Evolutionary conservation across 768 basidiomycete species (phyloP), one percentile per base, ranked within the genome.

Genomic region (Lactarius evosmus): DNA sequence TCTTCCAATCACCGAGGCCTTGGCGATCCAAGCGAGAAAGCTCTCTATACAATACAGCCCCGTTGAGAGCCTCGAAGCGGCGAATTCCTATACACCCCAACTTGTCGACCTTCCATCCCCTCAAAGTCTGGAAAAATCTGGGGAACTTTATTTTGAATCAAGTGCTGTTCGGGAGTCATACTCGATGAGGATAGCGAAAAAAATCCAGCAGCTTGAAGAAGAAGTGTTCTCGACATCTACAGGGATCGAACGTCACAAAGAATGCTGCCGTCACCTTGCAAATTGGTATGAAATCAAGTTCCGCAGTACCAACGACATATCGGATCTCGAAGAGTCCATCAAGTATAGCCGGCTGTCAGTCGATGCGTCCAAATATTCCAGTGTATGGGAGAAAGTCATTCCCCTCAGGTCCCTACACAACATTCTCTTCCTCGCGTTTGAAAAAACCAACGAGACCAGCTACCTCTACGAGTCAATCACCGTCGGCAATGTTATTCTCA

Each of bases 391-490:
- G 7, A 27, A 19, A 11, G 4, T 25, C 5, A 2, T 33, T 16
- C 32, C n/a, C 22, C 19, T 30, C 25, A 7, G 9, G 22, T 25
- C 29, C 12, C 52, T 53, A 11, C 11, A 6, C 51, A 25, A 7
- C n/a, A 22, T 25, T 12, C 51, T 60, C 36, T 4, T 5, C 19
- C 30, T 29, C 3, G 59, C 59, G 3, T 60, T 41, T 14, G 3
- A 29, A 8, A 36, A 16, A 16, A 53, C 51, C 27, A 9, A 36
- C 1, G 41, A 8, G 2, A 11, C 2, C 14, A 40, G 41, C 7
- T 52, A 60, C 25, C 59, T 53, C 14, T 7, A 60, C 16, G 59
- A 40, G n/a, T 53, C 40, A 11, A 41, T 60, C 17, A 14, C 51
- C 7, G 29, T 33, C 9, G 11, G 40, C 25, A 30, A n/a, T 41